phyloP scores from a whole-genome alignment of 176 grass and related monocot genomes.

The Raddia distichophylla region DNA sequence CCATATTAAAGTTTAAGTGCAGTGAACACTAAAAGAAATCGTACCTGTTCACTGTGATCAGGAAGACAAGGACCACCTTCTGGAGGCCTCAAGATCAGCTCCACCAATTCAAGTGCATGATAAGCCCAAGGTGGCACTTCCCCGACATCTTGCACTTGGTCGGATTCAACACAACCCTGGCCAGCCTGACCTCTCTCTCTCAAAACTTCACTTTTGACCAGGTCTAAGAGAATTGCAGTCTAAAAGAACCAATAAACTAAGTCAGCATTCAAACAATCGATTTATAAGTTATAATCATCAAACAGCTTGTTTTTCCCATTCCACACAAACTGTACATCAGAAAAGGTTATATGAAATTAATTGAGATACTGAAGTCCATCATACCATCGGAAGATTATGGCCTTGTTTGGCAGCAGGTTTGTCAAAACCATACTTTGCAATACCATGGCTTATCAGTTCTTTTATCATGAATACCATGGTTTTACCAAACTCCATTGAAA shows the following conservation, averaged over 20 bases:
- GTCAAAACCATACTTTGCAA: no score
- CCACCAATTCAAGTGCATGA: constrained; percentile 61
- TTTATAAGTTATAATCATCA: neutral
- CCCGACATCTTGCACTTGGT: constrained; percentile 23
- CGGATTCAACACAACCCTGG: constrained; percentile 33
- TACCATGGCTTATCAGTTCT: no score
- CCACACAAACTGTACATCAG: neutral
- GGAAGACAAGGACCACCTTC: constrained; percentile 78
- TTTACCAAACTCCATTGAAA: no score
- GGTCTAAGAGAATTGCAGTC: constrained; percentile 88
- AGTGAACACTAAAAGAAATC: constrained; percentile 17
- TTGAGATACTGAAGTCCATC: neutral
- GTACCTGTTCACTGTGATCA: constrained; percentile 75
- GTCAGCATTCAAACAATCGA: constrained; percentile 23
- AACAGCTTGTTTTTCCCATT: neutral
- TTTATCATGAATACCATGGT: no score
- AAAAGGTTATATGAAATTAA: constrained; percentile 12
- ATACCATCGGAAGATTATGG: neutral
- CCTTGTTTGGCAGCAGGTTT: no score
- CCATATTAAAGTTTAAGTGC: neutral
- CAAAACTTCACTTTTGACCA: constrained; percentile 64
- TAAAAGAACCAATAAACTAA: constrained; percentile 47
- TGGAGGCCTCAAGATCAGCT: constrained; percentile 71
- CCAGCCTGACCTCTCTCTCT: constrained; percentile 42
- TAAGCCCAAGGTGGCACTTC: constrained; percentile 47